Evolutionary conservation across 176 grass and related monocot species (phyloP).

Genomic region (Dendrocalamus sinicus): DNA sequence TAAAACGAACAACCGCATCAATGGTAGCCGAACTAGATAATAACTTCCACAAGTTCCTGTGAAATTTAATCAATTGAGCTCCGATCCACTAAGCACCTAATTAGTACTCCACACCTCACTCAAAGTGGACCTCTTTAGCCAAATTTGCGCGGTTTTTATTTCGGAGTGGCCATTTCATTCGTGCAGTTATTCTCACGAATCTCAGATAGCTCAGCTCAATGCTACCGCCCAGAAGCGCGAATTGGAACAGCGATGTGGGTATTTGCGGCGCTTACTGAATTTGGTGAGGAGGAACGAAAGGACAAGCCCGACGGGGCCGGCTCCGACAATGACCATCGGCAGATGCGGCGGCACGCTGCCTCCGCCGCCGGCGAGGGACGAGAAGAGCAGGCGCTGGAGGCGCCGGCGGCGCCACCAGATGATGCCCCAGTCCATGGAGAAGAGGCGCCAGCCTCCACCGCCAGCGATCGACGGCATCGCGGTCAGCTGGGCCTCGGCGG

Average conservation of each 20-base stretch:
- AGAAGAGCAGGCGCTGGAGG: slow-evolving; percentile 35
- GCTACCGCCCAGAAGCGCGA: neutral
- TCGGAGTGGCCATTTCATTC: neutral
- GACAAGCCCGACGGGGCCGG: slow-evolving; percentile 86
- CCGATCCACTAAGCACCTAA: neutral
- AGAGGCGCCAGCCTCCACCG: slow-evolving; percentile 25
- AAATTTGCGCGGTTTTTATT: neutral
- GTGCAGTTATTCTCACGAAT: neutral
- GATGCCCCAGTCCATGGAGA: neutral
- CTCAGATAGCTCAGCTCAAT: neutral
- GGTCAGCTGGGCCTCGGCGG: neutral
- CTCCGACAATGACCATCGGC: slow-evolving; percentile 86
- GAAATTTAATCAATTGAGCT: too few relatives aligned
- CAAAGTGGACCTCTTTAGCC: neutral
- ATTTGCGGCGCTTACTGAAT: slow-evolving; percentile 52
- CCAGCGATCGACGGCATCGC: slow-evolving; percentile 49
- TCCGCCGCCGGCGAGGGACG: slow-evolving; percentile 18
- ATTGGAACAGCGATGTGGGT: neutral
- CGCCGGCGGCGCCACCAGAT: neutral
- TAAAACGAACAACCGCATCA: too few relatives aligned
- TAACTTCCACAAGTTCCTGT: too few relatives aligned
- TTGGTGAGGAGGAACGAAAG: slow-evolving; percentile 93
- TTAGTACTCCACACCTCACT: neutral
- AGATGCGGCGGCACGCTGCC: slow-evolving; percentile 55
- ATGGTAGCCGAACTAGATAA: too few relatives aligned